A percentile compares a stretch with the other conserved stretches of the same genome.
phyloP scores from a whole-genome alignment of 805 yeast species.

The Kuraishia ogatae region DNA sequence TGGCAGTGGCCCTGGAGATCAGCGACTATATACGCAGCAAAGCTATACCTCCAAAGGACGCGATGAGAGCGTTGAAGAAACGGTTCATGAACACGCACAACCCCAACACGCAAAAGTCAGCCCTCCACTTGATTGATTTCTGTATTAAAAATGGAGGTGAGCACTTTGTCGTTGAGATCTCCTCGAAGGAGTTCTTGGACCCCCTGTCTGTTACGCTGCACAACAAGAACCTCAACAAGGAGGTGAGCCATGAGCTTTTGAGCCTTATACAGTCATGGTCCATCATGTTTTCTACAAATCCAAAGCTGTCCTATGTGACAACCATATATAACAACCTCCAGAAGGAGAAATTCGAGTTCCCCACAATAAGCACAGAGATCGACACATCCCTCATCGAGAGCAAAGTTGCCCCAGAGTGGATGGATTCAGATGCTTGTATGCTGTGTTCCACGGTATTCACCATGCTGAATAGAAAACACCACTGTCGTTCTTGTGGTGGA shows the following conservation, averaged over 20 bases:
- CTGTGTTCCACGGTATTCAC: constrained; percentile 76
- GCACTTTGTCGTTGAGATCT: constrained; percentile 71
- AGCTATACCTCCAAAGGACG: constrained; percentile 67
- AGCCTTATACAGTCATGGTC: constrained; percentile 73
- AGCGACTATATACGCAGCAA: constrained; percentile 83
- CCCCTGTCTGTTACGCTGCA: constrained; percentile 45
- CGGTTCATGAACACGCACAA: constrained; percentile 57
- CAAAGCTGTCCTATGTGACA: constrained; percentile 57
- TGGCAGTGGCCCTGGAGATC: constrained; percentile 64
- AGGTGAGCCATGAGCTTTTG: constrained; percentile 53
- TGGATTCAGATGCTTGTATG: constrained; percentile 93
- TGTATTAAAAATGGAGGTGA: constrained; percentile 91
- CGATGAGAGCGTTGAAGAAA: constrained; percentile 77
- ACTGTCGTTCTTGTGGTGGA: constrained; percentile 96
- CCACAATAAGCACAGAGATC: constrained; percentile 33
- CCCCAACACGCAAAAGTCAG: constrained; percentile 72
- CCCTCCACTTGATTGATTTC: constrained; percentile 71
- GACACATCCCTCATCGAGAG: constrained; percentile 64
- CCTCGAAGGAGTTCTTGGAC: constrained; percentile 82
- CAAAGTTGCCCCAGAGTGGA: constrained; percentile 96
- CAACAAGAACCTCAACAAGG: constrained; percentile 25
- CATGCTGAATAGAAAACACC: constrained; percentile 85
- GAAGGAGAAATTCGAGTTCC: constrained; percentile 60
- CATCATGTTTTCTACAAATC: constrained; percentile 56
- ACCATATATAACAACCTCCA: constrained; percentile 51